Percentiles rank a stretch among this genome's conserved stretches.
Conservation (phyloP, 441 rosid species). For the Aleurites moluccanus region DNA sequence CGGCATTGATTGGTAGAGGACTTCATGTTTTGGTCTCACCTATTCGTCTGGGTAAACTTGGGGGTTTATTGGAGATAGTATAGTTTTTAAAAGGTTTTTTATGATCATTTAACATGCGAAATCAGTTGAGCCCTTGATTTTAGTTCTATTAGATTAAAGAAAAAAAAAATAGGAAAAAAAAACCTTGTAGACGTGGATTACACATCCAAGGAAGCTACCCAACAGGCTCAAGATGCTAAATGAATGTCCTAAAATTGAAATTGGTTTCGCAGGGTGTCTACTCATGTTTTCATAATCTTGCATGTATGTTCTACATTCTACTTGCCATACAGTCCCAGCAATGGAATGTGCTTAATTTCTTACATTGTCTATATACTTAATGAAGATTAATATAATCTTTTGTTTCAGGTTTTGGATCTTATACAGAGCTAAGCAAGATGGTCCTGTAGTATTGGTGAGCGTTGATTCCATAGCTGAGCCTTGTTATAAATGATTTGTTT, state of each 20-base stretch:
- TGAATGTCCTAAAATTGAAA: neutral
- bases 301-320: neutral
- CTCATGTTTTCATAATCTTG: neutral
- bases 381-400: conserved; percentile 11
- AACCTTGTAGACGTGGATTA: neutral
- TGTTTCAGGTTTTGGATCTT: conserved; percentile 89
- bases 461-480: neutral
- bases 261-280: neutral
- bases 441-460: conserved; percentile 88
- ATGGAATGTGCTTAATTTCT: neutral
- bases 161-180: neutral
- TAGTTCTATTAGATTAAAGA: neutral
- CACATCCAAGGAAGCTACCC: neutral
- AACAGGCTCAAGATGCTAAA: neutral
- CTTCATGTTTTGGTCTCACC: neutral
- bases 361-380: neutral
- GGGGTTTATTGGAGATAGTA: too few species aligned
- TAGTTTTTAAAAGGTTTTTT: neutral
- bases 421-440: conserved; percentile 95
- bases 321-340: neutral
- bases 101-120: neutral
- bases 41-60: neutral
- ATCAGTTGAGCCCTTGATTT: neutral
- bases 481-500: neutral
- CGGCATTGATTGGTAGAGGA: neutral